Conservation (phyloP, 805 yeast species). For the Ogataea philodendri region DNA sequence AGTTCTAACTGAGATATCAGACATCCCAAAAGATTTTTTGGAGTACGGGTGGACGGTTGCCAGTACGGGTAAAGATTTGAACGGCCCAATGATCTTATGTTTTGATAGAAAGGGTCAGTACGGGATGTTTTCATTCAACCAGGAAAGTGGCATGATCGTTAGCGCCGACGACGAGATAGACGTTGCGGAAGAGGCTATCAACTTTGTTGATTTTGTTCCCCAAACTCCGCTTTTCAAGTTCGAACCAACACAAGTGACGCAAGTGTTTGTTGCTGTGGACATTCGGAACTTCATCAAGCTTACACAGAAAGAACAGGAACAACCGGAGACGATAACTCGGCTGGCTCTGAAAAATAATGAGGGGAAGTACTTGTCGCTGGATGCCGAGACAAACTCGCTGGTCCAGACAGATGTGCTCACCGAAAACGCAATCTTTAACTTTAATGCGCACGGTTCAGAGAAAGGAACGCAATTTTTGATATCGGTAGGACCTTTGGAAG, state of each 20-base stretch:
- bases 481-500: constrained; percentile 18
- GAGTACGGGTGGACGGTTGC: constrained; percentile 21
- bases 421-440: constrained; percentile 27
- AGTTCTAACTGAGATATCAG: constrained; percentile 13
- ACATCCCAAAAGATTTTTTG: constrained; percentile 19
- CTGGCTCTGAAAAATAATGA: constrained; percentile 26
- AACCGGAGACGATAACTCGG: constrained; percentile 9
- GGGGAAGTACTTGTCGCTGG: constrained; percentile 27
- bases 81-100: constrained; percentile 31
- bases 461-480: constrained; percentile 11
- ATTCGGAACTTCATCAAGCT: constrained; percentile 22
- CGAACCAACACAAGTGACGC: constrained; percentile 29
- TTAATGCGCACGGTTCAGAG: constrained; percentile 9
- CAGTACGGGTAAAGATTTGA: not conserved
- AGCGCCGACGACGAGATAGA: constrained; percentile 15
- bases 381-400: constrained; percentile 17
- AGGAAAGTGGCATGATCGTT: constrained; percentile 5
- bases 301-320: constrained; percentile 4
- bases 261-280: constrained; percentile 29
- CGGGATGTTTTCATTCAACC: constrained; percentile 19
- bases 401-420: constrained; percentile 30
- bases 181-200: constrained; percentile 17
- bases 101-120: constrained; percentile 11
- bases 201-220: constrained; percentile 22
- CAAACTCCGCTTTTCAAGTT: constrained; percentile 13